These are phyloP conservation scores for sorghum (Sorghum bicolor) DNA, from an alignment of 176 grass and related monocot genomes.

Conservation along the genomic window Sorghum_bicolor_NCBIv3 NC_012871.2:67905001-67905500, in stretches of 20 bases:
- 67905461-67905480: conserved; percentile 24
- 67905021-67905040: neutral
- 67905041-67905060: neutral
- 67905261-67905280: neutral
- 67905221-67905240: conserved; percentile 24
- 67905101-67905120: neutral
- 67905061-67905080: neutral
- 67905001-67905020: neutral
- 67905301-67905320: conserved; percentile 2
- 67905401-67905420: conserved; percentile 45
- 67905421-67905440: conserved; percentile 30
- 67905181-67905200: conserved; percentile 33
- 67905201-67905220: conserved; percentile 38
- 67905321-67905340: conserved; percentile 31
- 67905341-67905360: conserved; percentile 23
- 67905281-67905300: neutral
- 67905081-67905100: conserved; percentile 6
- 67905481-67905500: conserved; percentile 39
- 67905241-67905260: conserved; percentile 1
- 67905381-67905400: conserved; percentile 29
- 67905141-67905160: neutral
- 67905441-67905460: conserved; percentile 45
- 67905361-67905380: conserved; percentile 17
- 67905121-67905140: neutral
- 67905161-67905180: conserved; percentile 20